phyloP scores from a whole-genome alignment of 2,329 filamentous ascomycete species.

The Pseudogymnoascus sp. region DNA sequence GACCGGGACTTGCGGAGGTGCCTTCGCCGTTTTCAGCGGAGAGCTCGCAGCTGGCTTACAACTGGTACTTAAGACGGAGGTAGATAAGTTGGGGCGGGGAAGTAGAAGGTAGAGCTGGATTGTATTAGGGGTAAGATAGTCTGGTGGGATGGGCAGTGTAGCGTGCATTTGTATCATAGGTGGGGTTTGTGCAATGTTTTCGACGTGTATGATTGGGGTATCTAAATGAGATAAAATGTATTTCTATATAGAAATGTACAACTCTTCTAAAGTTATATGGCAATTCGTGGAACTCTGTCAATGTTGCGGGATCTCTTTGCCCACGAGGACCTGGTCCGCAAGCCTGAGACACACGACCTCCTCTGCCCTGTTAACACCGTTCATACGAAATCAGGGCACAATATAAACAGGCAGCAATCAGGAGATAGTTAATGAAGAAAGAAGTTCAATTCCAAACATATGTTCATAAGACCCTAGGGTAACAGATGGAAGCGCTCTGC shows the following conservation, averaged over 20 bases:
- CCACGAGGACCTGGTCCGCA: neutral
- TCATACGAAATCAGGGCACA: neutral
- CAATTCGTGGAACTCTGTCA: neutral
- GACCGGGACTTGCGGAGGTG: constrained; percentile 71
- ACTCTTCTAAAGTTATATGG: neutral
- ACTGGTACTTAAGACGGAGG: constrained; percentile 69
- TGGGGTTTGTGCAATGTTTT: constrained; percentile 6
- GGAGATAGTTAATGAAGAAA: neutral
- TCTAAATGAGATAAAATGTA: constrained; percentile 7
- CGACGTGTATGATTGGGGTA: constrained; percentile 8
- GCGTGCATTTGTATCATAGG: constrained; percentile 9
- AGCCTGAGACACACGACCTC: neutral
- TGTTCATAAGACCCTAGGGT: constrained; percentile 5
- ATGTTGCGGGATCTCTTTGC: neutral
- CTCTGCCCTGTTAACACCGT: neutral
- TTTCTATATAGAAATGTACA: constrained; percentile 7
- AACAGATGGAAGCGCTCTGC: constrained; percentile 3
- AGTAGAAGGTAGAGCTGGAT: neutral
- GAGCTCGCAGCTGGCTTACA: constrained; percentile 75
- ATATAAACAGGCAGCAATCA: neutral
- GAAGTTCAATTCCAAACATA: constrained; percentile 4
- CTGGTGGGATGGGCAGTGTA: neutral
- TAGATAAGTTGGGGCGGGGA: constrained; percentile 19
- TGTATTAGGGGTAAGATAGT: constrained; percentile 3
- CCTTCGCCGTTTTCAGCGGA: constrained; percentile 71